Base-by-base conservation (phyloP, 1,284 basidiomycete species). In the Mycosarcoma maydis region DNA sequence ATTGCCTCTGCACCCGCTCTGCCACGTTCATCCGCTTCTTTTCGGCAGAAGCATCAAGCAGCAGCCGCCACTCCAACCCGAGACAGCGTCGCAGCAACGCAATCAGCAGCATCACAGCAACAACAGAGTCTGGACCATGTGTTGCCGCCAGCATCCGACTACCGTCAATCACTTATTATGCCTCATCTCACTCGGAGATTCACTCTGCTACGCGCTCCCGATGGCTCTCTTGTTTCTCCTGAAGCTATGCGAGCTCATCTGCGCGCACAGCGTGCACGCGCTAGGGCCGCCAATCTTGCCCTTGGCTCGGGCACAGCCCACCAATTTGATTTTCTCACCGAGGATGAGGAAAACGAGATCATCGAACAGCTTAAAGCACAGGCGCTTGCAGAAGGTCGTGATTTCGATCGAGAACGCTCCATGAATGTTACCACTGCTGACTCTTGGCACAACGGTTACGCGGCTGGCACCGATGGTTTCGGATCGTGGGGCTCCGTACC, bases 341-440 rank as follows among this genome's bases (percentile, higher is more conserved):
- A 78, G 37, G 73, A 76, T 45, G 76, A 78, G 51, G 76, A 78
- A 30, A 69, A 78, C 45, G 76, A 66, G 44, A 77, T 78, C 52
- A 77, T 78, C 38, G 68, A 75, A 22, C 73, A 78, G 54, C 66
- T 78, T 40, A 62, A 67, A 32, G 39, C 45, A 36, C 67, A 76
- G 30, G 66, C 65, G 17, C 55, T 60, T 11, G 58, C 43, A 29
- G 72, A 74, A 19, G 68, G 57, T 8, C 52, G 58, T 9, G 57
- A 66, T 40, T 71, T 69, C 41, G 54, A 59, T 43, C 38, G 47
- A 24, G 61, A 66, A 32, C 41, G 55, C 14, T 19, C 37, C 17
- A n/a, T 41, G 11, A 38, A 46, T 26, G 38, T 43, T 19, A 14
- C 40, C 20, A 33, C 42, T 20, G 22, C 47, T 7, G 60, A 72